phyloP scores from a whole-genome alignment of 2,329 filamentous ascomycete species.

The Alternaria sp. region DNA sequence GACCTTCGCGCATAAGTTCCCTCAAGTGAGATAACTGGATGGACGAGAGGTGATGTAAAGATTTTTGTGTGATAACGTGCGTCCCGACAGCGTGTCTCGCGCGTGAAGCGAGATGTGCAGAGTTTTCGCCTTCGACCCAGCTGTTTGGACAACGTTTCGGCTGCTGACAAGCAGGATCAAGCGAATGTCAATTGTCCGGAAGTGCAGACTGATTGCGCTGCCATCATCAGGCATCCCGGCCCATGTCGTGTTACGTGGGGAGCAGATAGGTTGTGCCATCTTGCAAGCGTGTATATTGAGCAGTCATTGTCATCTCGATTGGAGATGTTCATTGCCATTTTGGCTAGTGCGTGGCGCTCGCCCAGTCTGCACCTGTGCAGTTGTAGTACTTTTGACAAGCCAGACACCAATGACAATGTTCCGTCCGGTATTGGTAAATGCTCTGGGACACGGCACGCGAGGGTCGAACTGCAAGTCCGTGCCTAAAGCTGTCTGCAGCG shows the following conservation, averaged over 20 bases:
- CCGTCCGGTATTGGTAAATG: conserved; percentile 13
- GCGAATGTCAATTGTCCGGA: conserved; percentile 16
- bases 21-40: not conserved
- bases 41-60: conserved; percentile 6
- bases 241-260: conserved; percentile 2
- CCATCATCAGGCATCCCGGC: conserved; percentile 11
- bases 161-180: conserved; percentile 16
- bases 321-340: conserved; percentile 17
- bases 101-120: conserved; percentile 25
- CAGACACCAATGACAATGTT: conserved; percentile 31
- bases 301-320: conserved; percentile 20
- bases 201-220: conserved; percentile 20
- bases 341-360: conserved; percentile 20
- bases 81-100: conserved; percentile 27
- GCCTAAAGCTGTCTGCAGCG: conserved; percentile 17
- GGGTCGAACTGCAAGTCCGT: conserved; percentile 20
- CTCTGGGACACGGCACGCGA: conserved; percentile 24
- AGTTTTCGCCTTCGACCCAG: conserved; percentile 30
- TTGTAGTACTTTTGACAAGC: conserved; percentile 26
- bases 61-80: conserved; percentile 14
- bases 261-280: conserved; percentile 20
- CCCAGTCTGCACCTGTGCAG: conserved; percentile 26
- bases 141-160: conserved; percentile 30
- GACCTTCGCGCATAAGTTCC: conserved; percentile 4
- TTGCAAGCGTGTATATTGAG: conserved; percentile 6